phyloP scores from a whole-genome alignment of 106 monocot genomes.

The Chionographis japonica region DNA sequence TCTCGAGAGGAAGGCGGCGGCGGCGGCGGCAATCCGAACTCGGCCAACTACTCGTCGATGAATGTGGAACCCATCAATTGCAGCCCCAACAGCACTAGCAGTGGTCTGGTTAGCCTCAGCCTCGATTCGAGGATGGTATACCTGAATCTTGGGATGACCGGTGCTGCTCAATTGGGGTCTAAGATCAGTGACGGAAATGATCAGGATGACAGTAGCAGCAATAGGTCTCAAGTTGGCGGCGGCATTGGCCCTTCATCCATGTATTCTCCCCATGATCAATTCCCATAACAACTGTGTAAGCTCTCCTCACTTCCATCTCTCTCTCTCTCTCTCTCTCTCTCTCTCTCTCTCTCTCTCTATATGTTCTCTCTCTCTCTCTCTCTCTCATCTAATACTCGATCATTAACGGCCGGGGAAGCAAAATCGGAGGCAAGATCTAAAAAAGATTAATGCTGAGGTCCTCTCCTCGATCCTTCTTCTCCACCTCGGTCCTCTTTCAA shows the following conservation, averaged over 20 bases:
- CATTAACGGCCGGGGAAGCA: no score
- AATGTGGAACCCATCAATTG: conserved; percentile 21
- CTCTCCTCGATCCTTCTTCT: no score
- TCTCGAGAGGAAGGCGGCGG: conserved; percentile 64
- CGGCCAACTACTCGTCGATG: conserved; percentile 29
- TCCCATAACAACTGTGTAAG: conserved; percentile 47
- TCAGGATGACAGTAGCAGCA: conserved; percentile 38
- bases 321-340: conserved; percentile 8
- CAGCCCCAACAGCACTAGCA: conserved; percentile 22
- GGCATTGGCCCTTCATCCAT: conserved; percentile 47
- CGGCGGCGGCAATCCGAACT: conserved; percentile 9
- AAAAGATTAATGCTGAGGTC: no score
- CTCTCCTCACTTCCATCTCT: neutral
- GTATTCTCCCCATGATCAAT: conserved; percentile 56
- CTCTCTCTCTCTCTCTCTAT: conserved; percentile 2
- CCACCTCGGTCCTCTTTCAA: no score
- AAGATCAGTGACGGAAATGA: conserved; percentile 49
- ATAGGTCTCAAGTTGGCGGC: conserved; percentile 35
- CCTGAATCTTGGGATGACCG: conserved; percentile 77
- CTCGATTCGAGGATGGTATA: conserved; percentile 94
- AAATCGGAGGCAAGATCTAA: no score
- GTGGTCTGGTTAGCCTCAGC: conserved; percentile 41
- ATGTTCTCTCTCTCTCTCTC: no score
- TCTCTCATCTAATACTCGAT: no score
- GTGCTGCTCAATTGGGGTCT: conserved; percentile 50